Evolutionary conservation across 2,329 filamentous ascomycete species (phyloP), one percentile per base, ranked within the genome.

Genomic region (Aspergillus sclerotialis): DNA sequence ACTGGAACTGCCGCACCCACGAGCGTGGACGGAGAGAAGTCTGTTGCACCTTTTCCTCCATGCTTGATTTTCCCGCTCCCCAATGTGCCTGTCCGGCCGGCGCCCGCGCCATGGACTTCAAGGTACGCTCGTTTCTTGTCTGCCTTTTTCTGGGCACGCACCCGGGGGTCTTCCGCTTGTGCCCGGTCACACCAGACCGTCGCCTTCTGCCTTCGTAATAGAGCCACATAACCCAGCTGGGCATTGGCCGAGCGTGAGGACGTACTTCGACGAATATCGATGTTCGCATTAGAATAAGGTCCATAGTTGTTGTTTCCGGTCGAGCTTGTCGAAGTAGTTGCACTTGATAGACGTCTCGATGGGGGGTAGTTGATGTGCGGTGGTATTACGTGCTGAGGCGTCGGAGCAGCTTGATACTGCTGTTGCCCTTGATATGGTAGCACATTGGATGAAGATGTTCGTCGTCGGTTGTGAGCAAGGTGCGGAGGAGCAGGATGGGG

Each of bases 161-260:
- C 68, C 32, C 87, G 76, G 1, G 90, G 86, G 58, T 98, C 92
- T 62, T 96, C 88, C 42, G 85, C 80, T 60, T 98, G 92, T 7
- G 90, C 77, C 35, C 89, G 82, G 57, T 96, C 92, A 67, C 89
- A 95, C 92, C 92, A 98, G 4, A 98, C 92, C 0, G 92, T 98
- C 19, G 88, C 92, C 61, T 96, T 96, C 64, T 98, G 92, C 60
- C 89, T 90, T 43, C 92, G 80, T 66, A 98, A 82, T n/a, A 95
- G 73, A 23, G 92, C 89, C 33, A 98, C 92, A 62, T 98, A 98
- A 45, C 87, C 81, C n/a, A 82, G 66, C 42, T 76, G 75, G 11
- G 69, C 69, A 36, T 68, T 69, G 42, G 73, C 76, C 14, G 86
- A 93, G 50, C 86, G 80, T 33, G 83, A 84, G 3, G 87, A 94